phyloP scores from a whole-genome alignment of 2,329 filamentous ascomycete species.

The Dactylonectria macrodidyma region DNA sequence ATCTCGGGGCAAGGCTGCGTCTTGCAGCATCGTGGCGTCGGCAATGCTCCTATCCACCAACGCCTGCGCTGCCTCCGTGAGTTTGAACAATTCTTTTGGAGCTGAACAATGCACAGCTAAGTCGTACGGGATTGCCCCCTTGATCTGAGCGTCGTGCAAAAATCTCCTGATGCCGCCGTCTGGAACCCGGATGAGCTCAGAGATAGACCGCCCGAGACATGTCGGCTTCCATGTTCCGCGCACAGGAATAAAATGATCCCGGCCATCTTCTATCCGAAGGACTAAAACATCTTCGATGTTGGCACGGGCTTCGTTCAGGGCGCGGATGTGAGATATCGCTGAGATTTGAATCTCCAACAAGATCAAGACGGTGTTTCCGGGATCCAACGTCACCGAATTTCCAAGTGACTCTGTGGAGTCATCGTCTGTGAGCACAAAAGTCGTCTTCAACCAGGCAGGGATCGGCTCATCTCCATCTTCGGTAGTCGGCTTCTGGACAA shows the following conservation, averaged over 20 bases:
- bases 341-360: constrained; percentile 78
- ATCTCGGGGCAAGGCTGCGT: constrained; percentile 65
- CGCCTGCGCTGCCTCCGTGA: constrained; percentile 83
- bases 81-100: constrained; percentile 88
- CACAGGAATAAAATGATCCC: constrained; percentile 92
- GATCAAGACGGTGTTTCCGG: constrained; percentile 85
- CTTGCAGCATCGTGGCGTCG: constrained; percentile 74
- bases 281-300: constrained; percentile 90
- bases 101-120: constrained; percentile 81
- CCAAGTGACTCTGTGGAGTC: constrained; percentile 53
- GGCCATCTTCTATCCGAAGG: constrained; percentile 84
- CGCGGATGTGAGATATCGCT: constrained; percentile 73
- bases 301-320: constrained; percentile 78
- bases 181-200: constrained; percentile 88
- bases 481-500: constrained; percentile 78
- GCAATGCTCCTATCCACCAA: constrained; percentile 71
- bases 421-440: constrained; percentile 66
- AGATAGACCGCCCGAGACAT: constrained; percentile 87
- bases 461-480: constrained; percentile 58
- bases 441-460: constrained; percentile 79
- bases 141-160: constrained; percentile 53
- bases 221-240: constrained; percentile 85
- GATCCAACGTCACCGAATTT: constrained; percentile 78
- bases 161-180: constrained; percentile 81
- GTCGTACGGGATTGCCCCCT: constrained; percentile 68